Evolutionary conservation across 768 basidiomycete genomes (phyloP).

Genomic region (Leccinum subtestaceum): DNA sequence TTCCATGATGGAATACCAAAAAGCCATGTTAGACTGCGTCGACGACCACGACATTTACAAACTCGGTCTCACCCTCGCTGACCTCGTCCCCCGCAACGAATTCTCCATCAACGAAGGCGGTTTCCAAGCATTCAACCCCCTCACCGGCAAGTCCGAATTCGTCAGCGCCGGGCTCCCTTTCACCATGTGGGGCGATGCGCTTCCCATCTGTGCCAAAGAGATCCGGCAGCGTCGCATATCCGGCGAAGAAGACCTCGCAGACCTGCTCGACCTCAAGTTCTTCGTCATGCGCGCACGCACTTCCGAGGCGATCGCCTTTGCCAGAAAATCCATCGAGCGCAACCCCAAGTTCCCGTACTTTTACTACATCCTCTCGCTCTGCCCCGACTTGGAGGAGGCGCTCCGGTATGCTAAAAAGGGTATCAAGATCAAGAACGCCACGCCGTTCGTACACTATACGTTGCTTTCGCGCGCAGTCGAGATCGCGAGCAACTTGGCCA

Average conservation of each 20-base stretch:
- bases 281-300: slow-evolving; percentile 48
- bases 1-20: slow-evolving; percentile 44
- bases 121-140: slow-evolving; percentile 45
- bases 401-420: slow-evolving; percentile 66
- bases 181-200: slow-evolving; percentile 53
- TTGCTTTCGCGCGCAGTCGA: slow-evolving; percentile 61
- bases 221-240: slow-evolving; percentile 44
- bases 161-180: slow-evolving; percentile 57
- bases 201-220: slow-evolving; percentile 58
- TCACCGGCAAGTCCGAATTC: slow-evolving; percentile 40
- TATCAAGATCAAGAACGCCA: slow-evolving; percentile 50
- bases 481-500: slow-evolving; percentile 56
- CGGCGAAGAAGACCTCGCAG: slow-evolving; percentile 50
- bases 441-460: slow-evolving; percentile 54
- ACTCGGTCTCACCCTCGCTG: slow-evolving; percentile 49
- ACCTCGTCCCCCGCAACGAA: slow-evolving; percentile 54
- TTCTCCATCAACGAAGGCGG: slow-evolving; percentile 59
- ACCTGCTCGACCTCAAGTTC: slow-evolving; percentile 65
- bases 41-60: slow-evolving; percentile 48
- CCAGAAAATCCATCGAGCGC: slow-evolving; percentile 47
- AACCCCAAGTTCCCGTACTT: slow-evolving; percentile 62
- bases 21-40: slow-evolving; percentile 49
- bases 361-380: slow-evolving; percentile 58
- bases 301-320: slow-evolving; percentile 46
- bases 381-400: slow-evolving; percentile 46